Base-by-base conservation (phyloP, 2,329 filamentous ascomycete genomes). In the Metarhizium album region DNA sequence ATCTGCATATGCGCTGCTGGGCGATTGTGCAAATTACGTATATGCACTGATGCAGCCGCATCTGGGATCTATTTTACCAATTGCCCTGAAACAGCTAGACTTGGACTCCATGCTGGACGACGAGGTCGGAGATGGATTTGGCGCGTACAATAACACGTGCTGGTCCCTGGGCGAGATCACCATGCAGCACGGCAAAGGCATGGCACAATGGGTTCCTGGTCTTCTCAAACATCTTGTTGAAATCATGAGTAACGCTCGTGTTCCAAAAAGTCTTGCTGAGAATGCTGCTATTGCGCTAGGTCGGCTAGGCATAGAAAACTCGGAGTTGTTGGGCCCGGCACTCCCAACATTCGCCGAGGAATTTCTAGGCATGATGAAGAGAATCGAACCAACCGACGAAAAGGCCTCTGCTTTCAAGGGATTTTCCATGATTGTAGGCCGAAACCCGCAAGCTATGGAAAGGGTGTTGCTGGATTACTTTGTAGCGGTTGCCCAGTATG, bases 141-240 rank as follows among this genome's bases (percentile, higher is more conserved):
- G 90, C 53, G 90, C 97, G 29, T 83, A 97, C 53, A 98, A 97
- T 76, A 98, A 98, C 64, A 91, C 93, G 22, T 97, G 91, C 71
- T 98, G 93, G 93, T 94, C 90, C 6, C 84, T 83, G 23, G 93
- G 93, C 42, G 93, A 98, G 71, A 93, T 97, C 54, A 82, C 90
- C 16, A 83, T 95, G 67, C 83, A 88, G 54, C 78, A 87, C 64
- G 80, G 83, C 57, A 81, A 83, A 54, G 81, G 78, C 49, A 87
- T 96, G 80, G 76, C 76, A 1, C 85, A 84, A 1, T 95, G 86
- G 64, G 79, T 90, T 9, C 82, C 87, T 22, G 80, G 86, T 54
- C 73, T 98, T 16, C 82, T 95, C 52, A 78, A 84, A 54, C 82
- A 86, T 38, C 80, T 94, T 27, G 79, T 89, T 38, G 80, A 85